phyloP scores from a whole-genome alignment of 2,329 filamentous ascomycete species.

The Trichoderma aggressivum region DNA sequence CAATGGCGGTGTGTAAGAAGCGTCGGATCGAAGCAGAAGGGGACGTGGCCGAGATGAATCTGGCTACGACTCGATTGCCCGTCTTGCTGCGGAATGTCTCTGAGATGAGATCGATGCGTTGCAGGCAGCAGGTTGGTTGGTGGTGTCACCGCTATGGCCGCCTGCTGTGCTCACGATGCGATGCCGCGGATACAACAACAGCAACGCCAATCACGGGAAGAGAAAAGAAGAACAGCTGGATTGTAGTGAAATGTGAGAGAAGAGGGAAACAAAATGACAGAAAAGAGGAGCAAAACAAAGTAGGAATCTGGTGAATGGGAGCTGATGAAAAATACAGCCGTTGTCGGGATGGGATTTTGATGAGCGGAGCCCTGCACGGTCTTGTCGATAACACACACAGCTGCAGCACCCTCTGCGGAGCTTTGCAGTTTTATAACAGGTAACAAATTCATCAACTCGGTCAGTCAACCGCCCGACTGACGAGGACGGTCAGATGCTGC shows the following conservation, averaged over 20 bases:
- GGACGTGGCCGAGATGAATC: not conserved
- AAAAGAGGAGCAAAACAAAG: not conserved
- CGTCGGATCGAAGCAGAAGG: not conserved
- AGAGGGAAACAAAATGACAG: not conserved
- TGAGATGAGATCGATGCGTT: not conserved
- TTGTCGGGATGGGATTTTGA: not conserved
- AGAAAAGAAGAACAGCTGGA: not conserved
- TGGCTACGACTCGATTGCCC: not conserved
- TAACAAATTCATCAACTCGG: not conserved
- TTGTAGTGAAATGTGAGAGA: not conserved
- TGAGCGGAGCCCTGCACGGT: not conserved
- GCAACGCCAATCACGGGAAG: not conserved
- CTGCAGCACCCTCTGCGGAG: not conserved
- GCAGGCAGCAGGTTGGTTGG: constrained; percentile 6
- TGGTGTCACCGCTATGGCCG: not conserved
- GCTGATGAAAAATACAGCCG: not conserved
- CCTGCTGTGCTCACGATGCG: not conserved
- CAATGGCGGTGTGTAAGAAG: constrained; percentile 7
- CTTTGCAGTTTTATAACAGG: not conserved
- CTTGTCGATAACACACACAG: not conserved
- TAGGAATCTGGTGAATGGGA: not conserved
- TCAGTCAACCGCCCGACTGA: not conserved
- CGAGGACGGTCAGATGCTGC: not conserved
- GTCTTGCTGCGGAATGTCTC: not conserved
- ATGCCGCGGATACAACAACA: not conserved